Percentiles rank a stretch among this genome's conserved stretches.
These are phyloP conservation scores for Heterobasidion annosum DNA, from an alignment of 1,284 basidiomycete species.

Conservation along the genomic window DNA sequence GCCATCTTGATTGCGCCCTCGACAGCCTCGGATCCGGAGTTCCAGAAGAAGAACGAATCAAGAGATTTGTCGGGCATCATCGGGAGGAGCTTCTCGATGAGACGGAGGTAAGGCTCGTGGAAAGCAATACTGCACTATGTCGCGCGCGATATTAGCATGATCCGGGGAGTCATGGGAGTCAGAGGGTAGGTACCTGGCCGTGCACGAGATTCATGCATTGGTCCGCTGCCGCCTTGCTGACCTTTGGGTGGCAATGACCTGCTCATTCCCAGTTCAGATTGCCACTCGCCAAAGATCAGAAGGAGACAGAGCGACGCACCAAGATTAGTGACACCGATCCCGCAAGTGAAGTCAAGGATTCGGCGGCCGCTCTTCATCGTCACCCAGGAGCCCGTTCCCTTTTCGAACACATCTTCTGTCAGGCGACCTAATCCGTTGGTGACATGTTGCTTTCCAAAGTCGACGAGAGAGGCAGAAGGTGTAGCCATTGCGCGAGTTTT, in stretches of 20 bases:
- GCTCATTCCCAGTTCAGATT: not conserved
- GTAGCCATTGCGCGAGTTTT: conserved; percentile 7
- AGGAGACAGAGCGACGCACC: conserved; percentile 31
- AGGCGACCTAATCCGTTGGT: conserved; percentile 61
- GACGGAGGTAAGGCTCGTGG: conserved; percentile 66
- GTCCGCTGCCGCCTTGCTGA: conserved; percentile 79
- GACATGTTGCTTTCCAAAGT: conserved; percentile 58
- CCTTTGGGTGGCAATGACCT: conserved; percentile 85
- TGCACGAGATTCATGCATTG: conserved; percentile 82
- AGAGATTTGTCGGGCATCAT: conserved; percentile 82
- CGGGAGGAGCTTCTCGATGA: conserved; percentile 73
- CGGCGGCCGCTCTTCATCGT: conserved; percentile 61
- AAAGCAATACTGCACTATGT: conserved; percentile 71
- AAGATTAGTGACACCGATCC: conserved; percentile 77
- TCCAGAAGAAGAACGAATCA: conserved; percentile 95
- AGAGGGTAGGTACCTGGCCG: conserved; percentile 40
- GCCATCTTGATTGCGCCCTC: conserved; percentile 82
- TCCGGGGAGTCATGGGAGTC: not conserved
- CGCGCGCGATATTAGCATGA: not conserved
- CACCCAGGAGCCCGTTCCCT: conserved; percentile 74
- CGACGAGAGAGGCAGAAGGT: conserved; percentile 7
- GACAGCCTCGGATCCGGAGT: conserved; percentile 88
- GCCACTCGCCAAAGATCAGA: not conserved
- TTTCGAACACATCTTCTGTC: conserved; percentile 67
- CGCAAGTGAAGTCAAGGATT: conserved; percentile 79